phyloP scores from a whole-genome alignment of 2,329 filamentous ascomycete species.

The Purpureocillium takamizusanense region DNA sequence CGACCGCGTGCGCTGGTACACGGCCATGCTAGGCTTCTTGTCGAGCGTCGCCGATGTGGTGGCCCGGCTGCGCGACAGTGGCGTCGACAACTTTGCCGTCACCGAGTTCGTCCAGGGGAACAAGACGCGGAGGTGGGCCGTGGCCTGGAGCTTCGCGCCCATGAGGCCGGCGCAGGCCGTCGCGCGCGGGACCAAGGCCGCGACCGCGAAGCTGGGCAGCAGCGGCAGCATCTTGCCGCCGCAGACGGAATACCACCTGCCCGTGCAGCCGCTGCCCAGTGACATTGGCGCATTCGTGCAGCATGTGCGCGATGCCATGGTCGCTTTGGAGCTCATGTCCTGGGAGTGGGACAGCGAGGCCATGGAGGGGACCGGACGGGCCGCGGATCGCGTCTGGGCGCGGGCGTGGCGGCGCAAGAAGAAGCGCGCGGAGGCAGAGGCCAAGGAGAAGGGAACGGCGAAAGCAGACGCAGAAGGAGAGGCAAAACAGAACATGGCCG shows the following conservation, averaged over 20 bases:
- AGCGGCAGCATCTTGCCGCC: conserved; percentile 31
- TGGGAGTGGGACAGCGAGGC: conserved; percentile 55
- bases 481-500: conserved; percentile 6
- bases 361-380: conserved; percentile 51
- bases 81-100: conserved; percentile 71
- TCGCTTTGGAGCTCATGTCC: conserved; percentile 43
- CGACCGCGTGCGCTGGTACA: conserved; percentile 73
- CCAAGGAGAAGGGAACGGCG: conserved; percentile 26
- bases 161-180: conserved; percentile 48
- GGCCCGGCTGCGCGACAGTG: conserved; percentile 43
- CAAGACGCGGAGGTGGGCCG: conserved; percentile 75
- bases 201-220: conserved; percentile 25
- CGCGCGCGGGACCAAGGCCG: conserved; percentile 33
- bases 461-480: conserved; percentile 12
- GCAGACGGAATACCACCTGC: conserved; percentile 29
- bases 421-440: conserved; percentile 37
- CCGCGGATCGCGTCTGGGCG: conserved; percentile 69
- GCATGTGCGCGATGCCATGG: conserved; percentile 36
- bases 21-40: conserved; percentile 79
- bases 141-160: conserved; percentile 77
- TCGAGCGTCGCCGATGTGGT: conserved; percentile 57
- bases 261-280: conserved; percentile 36
- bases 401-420: conserved; percentile 60
- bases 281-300: conserved; percentile 26
- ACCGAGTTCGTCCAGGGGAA: conserved; percentile 69